Evolutionary conservation across 371 early-diverging fungal genomes (phyloP).

Genomic region (Actinomortierella ambigua): DNA sequence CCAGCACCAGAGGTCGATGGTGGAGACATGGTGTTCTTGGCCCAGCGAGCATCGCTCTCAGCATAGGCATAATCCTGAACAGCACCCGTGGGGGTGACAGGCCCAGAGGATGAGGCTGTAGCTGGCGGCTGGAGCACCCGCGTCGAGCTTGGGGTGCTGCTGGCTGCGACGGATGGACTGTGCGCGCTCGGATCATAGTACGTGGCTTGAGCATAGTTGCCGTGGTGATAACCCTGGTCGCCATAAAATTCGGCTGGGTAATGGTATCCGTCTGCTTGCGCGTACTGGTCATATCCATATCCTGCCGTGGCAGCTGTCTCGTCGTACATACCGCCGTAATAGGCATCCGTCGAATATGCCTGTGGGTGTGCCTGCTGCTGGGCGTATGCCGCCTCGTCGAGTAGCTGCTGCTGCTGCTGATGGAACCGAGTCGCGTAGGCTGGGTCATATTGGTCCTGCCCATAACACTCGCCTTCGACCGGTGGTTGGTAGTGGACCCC

Average conservation of each 20-base stretch:
- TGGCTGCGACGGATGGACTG: not conserved
- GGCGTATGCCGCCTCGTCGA: no score
- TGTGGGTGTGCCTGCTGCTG: no score
- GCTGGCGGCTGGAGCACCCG: not conserved
- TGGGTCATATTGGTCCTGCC: no score
- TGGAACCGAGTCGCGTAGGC: no score
- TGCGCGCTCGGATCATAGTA: conserved; percentile 4
- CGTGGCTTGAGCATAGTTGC: conserved; percentile 1
- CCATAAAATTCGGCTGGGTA: conserved; percentile 12
- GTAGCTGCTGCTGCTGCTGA: no score
- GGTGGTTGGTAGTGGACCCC: no score
- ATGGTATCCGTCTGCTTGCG: not conserved
- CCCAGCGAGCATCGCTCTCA: conserved; percentile 13
- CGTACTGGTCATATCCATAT: conserved; percentile 3
- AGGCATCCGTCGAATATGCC: no score
- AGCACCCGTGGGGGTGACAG: conserved; percentile 2
- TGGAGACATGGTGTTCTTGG: conserved; percentile 11
- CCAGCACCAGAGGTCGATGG: not conserved
- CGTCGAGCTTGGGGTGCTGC: not conserved
- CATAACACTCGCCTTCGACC: no score
- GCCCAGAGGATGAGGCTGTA: not conserved
- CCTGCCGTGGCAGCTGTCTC: not conserved
- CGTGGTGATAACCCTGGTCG: conserved; percentile 7
- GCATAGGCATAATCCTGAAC: conserved; percentile 7
- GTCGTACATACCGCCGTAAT: no score